Evolutionary conservation across 2,329 filamentous ascomycete species (phyloP).

Genomic region (Pseudogymnoascus sp.): DNA sequence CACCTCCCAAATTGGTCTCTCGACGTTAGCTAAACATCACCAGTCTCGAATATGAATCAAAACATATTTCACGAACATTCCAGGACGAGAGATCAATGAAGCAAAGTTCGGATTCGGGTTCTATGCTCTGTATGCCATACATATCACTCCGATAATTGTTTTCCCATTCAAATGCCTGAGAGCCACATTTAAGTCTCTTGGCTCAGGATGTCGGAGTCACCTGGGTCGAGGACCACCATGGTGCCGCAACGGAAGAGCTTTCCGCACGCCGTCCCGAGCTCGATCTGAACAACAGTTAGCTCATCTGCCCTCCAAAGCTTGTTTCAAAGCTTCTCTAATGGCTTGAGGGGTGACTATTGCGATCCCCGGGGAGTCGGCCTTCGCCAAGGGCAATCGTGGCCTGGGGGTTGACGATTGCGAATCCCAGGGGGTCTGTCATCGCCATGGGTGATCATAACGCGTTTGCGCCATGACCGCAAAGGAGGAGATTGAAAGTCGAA

Average conservation of each 20-base stretch:
- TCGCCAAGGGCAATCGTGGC: background rate
- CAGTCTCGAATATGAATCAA: background rate
- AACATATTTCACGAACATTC: background rate
- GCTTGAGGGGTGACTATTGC: background rate
- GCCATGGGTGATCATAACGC: background rate
- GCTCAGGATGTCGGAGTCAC: conserved; percentile 95
- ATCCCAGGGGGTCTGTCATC: background rate
- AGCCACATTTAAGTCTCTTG: conserved; percentile 46
- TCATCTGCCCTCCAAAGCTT: background rate
- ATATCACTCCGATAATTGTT: background rate
- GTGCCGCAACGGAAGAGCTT: conserved; percentile 98
- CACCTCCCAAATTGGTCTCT: background rate
- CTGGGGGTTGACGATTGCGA: background rate
- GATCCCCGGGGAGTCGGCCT: background rate
- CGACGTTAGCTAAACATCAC: background rate
- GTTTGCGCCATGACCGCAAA: background rate
- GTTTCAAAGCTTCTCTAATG: background rate
- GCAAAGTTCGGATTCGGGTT: background rate
- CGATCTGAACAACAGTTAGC: conserved; percentile 64
- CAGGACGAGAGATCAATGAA: background rate
- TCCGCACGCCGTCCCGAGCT: conserved; percentile 95
- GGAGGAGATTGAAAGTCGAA: background rate
- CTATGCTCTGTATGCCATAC: background rate
- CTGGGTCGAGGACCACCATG: conserved; percentile 94
- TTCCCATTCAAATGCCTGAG: background rate